A percentile compares a stretch with the other conserved stretches of the same genome.
Evolutionary conservation across 805 yeast species (phyloP).

Genomic region (Saccharomycopsis babjevae): DNA sequence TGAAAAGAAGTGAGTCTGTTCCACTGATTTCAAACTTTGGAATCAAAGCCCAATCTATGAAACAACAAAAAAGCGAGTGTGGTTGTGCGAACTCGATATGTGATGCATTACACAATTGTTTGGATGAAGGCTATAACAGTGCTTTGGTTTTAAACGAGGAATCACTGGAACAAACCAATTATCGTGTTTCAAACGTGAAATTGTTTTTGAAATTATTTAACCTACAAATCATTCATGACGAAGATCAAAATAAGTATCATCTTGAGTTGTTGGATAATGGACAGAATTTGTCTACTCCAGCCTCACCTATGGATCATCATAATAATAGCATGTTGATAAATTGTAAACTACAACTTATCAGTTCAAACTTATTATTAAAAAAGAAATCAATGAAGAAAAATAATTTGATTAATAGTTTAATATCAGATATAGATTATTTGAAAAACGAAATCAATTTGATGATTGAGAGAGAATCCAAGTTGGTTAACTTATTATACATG

Average conservation of each 20-base stretch:
- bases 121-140: background rate
- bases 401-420: constrained; percentile 13
- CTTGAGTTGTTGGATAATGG: background rate
- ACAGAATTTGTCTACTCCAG: background rate
- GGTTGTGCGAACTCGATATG: background rate
- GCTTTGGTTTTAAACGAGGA: background rate
- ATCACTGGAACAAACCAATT: background rate
- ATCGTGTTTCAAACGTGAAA: background rate
- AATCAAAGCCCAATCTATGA: background rate
- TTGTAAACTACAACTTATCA: constrained; percentile 16
- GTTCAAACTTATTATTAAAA: constrained; percentile 16
- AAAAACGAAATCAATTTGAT: constrained; percentile 11
- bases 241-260: background rate
- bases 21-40: background rate
- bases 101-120: background rate
- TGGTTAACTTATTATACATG: background rate
- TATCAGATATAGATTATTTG: constrained; percentile 9
- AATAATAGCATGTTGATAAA: background rate
- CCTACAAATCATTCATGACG: background rate
- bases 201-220: constrained; percentile 12
- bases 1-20: constrained; percentile 1
- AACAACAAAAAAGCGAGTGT: background rate
- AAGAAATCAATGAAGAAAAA: constrained; percentile 17
- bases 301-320: background rate
- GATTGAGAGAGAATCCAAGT: constrained; percentile 12